phyloP scores from a whole-genome alignment of 768 basidiomycete species.

The Myochromella boudieri region DNA sequence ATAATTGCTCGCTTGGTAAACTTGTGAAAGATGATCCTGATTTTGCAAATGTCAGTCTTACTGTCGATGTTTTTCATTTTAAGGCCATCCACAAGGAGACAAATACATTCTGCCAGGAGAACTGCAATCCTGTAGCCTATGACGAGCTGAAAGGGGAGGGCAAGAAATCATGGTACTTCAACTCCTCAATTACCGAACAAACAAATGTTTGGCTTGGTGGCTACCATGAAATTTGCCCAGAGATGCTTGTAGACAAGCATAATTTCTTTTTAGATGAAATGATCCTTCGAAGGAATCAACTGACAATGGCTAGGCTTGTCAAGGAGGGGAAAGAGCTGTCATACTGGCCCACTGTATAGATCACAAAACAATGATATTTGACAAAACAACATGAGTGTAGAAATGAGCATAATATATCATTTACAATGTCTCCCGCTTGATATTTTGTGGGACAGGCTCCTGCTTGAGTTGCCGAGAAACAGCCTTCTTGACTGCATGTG shows the following conservation, averaged over 20 bases:
- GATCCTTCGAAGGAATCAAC: slow-evolving; percentile 28
- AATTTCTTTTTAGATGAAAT: slow-evolving; percentile 40
- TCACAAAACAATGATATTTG: too few species aligned
- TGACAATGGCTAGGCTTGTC: slow-evolving; percentile 14
- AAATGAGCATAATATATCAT: too few species aligned
- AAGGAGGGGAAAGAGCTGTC: too few species aligned
- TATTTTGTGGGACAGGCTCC: too few species aligned
- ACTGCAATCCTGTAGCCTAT: slow-evolving; percentile 33
- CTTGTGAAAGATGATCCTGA: slow-evolving; percentile 5
- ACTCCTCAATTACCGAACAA: slow-evolving; percentile 42
- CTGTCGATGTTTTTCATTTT: slow-evolving; percentile 38
- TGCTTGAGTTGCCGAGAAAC: too few species aligned
- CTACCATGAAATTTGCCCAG: slow-evolving; percentile 30
- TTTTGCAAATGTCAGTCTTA: slow-evolving; percentile 22
- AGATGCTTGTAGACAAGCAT: slow-evolving; percentile 31
- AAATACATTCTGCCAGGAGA: slow-evolving; percentile 21
- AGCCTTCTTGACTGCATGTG: too few species aligned
- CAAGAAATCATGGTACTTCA: slow-evolving; percentile 36
- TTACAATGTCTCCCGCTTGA: too few species aligned
- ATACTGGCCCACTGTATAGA: too few species aligned
- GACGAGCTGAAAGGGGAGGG: slow-evolving; percentile 29
- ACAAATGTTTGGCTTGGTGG: slow-evolving; percentile 43
- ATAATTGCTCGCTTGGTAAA: slow-evolving; percentile 14
- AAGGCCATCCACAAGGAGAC: slow-evolving; percentile 30
- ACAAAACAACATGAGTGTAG: too few species aligned